These are phyloP conservation scores for Solanum verrucosum DNA, from an alignment of 257 asterid species.

Conservation along the genomic window DNA sequence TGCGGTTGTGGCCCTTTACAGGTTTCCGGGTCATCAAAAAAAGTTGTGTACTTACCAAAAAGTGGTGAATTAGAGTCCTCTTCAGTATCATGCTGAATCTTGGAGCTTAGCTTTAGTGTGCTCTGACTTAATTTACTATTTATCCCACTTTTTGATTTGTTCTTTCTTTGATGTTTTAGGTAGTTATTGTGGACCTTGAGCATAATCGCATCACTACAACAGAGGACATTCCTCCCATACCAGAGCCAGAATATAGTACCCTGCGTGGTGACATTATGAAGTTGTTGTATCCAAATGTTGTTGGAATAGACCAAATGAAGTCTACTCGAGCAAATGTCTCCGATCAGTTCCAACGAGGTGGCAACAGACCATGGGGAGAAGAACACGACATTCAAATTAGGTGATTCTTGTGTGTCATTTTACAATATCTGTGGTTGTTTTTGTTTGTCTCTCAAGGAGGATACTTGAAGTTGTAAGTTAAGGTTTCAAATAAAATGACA, in stretches of 20 bases:
- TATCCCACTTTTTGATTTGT: background rate
- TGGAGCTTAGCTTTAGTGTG: background rate
- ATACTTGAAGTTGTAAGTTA: background rate
- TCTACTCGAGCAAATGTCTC: conserved; percentile 30
- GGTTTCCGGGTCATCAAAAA: background rate
- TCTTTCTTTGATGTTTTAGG: conserved; percentile 40
- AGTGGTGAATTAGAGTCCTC: background rate
- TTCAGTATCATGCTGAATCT: background rate
- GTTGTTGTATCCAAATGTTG: conserved; percentile 73
- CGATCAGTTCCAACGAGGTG: conserved; percentile 31
- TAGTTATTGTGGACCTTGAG: conserved; percentile 91
- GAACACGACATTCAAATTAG: conserved; percentile 75
- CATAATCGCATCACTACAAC: conserved; percentile 80
- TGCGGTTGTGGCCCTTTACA: background rate
- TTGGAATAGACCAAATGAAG: conserved; percentile 81
- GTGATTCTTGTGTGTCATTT: conserved; percentile 34
- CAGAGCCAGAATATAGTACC: conserved; percentile 83
- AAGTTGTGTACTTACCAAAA: background rate
- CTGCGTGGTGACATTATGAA: conserved; percentile 70
- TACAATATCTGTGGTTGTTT: background rate
- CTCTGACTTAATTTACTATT: background rate
- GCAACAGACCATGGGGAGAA: conserved; percentile 76
- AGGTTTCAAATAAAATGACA: conserved; percentile 5
- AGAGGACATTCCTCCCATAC: conserved; percentile 88
- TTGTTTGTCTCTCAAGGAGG: background rate